Evolutionary conservation across 169 alveolate species (phyloP).

Genomic region (Neospora caninum): DNA sequence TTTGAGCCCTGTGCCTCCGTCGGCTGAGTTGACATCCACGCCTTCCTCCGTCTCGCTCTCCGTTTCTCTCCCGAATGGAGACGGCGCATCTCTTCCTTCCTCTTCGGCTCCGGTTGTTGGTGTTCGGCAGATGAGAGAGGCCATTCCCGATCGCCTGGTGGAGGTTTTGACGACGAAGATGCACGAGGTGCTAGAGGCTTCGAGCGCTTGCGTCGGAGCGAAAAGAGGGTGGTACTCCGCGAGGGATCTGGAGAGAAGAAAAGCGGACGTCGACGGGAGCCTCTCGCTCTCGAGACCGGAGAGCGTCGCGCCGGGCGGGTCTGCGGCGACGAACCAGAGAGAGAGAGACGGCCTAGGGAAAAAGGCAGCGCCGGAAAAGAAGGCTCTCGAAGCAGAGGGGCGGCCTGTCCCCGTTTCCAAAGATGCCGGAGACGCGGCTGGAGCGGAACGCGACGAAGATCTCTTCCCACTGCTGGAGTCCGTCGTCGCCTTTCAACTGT

Average conservation of each 20-base stretch:
- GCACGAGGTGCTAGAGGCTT: not conserved
- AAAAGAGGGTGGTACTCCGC: not conserved
- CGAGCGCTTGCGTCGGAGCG: not conserved
- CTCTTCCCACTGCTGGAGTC: not conserved
- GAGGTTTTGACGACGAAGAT: not conserved
- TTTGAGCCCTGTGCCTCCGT: not conserved
- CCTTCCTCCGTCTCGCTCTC: not conserved
- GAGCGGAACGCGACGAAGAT: not conserved
- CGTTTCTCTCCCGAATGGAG: not conserved
- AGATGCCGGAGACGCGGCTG: not conserved
- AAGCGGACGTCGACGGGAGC: not conserved
- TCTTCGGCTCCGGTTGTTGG: not conserved
- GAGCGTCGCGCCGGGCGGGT: too few species aligned
- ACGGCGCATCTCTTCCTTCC: not conserved
- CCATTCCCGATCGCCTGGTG: not conserved
- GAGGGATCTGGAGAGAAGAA: not conserved
- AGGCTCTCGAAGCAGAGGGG: not conserved
- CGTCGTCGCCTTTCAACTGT: not conserved
- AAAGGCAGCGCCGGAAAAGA: not conserved
- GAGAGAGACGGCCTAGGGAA: not conserved
- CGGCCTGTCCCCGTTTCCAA: not conserved
- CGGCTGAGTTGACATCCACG: not conserved
- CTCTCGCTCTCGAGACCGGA: too few species aligned
- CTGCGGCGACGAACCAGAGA: too few species aligned
- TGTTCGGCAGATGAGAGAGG: not conserved